phyloP scores from a whole-genome alignment of 202 grass and related monocot species.

The Elaeis oleifera region DNA sequence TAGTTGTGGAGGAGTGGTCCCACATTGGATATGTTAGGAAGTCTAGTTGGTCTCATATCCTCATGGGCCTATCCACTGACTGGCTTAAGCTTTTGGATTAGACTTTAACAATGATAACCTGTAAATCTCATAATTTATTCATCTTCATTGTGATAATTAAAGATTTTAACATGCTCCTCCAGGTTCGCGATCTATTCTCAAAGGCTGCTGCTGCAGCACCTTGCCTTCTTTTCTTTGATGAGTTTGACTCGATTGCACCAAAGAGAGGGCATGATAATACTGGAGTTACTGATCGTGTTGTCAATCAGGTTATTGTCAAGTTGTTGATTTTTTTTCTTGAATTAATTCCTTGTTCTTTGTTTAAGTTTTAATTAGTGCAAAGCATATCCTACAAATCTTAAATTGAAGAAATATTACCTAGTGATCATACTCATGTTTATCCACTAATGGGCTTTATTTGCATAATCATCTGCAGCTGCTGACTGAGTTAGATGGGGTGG shows the following conservation, averaged over 20 bases:
- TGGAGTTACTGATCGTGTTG: slow-evolving; percentile 92
- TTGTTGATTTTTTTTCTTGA: background rate
- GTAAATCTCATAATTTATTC: background rate
- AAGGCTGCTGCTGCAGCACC: slow-evolving; percentile 84
- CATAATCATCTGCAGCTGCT: slow-evolving; percentile 62
- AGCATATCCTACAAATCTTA: too few species aligned
- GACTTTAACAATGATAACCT: too few species aligned
- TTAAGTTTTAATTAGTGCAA: background rate
- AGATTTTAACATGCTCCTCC: slow-evolving; percentile 26
- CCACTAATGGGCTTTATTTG: background rate
- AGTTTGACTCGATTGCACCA: slow-evolving; percentile 90
- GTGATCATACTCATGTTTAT: background rate
- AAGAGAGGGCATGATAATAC: slow-evolving; percentile 85
- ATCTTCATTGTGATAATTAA: background rate
- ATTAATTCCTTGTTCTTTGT: background rate
- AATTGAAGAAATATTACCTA: too few species aligned
- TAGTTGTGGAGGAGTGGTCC: too few species aligned
- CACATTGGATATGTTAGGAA: too few species aligned
- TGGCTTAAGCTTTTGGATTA: too few species aligned
- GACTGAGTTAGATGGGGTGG: slow-evolving; percentile 93
- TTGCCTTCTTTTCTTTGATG: slow-evolving; percentile 91
- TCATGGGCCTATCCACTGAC: too few species aligned
- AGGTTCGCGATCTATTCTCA: slow-evolving; percentile 94
- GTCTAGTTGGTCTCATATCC: too few species aligned
- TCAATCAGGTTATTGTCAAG: slow-evolving; percentile 63